These are phyloP conservation scores for Nannochloropsis gaditana DNA, from an alignment of 108 stramenopile genomes.

Conservation along the genomic window DNA sequence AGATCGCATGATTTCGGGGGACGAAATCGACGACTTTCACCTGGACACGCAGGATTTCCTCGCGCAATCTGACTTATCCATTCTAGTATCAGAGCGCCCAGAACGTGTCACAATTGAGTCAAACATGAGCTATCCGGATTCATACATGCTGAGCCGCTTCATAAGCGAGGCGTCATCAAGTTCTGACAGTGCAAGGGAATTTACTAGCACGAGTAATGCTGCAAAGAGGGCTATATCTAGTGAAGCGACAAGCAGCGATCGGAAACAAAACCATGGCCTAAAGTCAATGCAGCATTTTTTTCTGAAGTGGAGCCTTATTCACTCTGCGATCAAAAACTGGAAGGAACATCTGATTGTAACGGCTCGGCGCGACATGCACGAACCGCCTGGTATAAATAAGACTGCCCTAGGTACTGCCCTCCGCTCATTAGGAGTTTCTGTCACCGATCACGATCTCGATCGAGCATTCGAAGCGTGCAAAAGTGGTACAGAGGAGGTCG, in stretches of 20 bases:
- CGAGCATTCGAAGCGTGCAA: background rate
- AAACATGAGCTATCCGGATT: background rate
- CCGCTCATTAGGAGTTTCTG: background rate
- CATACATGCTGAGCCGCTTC: background rate
- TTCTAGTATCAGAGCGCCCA: background rate
- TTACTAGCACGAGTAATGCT: background rate
- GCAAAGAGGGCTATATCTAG: background rate
- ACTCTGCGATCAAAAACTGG: background rate
- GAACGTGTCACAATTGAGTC: background rate
- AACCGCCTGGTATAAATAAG: background rate
- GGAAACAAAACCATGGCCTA: background rate
- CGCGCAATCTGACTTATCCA: background rate
- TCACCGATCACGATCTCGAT: background rate
- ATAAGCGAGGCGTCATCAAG: background rate
- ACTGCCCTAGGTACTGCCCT: background rate
- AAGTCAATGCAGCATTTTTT: constrained; percentile 4
- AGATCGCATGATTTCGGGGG: background rate
- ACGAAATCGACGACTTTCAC: background rate
- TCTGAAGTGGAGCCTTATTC: background rate
- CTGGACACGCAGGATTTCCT: background rate
- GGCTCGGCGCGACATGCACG: background rate
- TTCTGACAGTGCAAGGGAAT: background rate
- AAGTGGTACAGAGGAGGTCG: background rate
- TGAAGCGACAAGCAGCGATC: background rate
- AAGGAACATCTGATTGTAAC: background rate